Base-by-base conservation (phyloP, 2,329 filamentous ascomycete species). In the Fusarium sp. region DNA sequence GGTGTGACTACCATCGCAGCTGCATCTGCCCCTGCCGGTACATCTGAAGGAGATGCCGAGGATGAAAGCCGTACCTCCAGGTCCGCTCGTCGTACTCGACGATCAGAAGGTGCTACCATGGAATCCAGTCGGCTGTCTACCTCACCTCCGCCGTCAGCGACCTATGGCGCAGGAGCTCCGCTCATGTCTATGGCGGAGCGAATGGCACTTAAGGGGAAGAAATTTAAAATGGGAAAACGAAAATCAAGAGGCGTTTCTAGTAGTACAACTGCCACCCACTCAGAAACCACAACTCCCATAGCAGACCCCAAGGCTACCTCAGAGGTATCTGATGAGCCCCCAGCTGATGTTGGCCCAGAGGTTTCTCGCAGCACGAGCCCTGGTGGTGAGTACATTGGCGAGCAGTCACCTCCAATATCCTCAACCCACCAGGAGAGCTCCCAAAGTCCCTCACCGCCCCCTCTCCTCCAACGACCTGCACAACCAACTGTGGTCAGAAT, bases 131-230 rank as follows among this genome's bases (percentile, higher is more conserved):
- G 60, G 11, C 43, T 59, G 22, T 40, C 65, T n/a, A 24, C 34
- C 24, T 66, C 52, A 30, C 46, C 55, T 15, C 54, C 53, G 16
- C 51, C 53, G 7, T 20, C 62, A 25, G 55, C 58, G 25, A 61
- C 41, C 15, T 44, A 54, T 15, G 44, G 60, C 15, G 58, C 75
- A 18, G 65, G 62, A 38, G 65, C 74, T 73, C 76, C 80, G 13
- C 82, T 85, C 49, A 80, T 89, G 79, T 88, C 87, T 8, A 84
- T 89, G 84, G 82, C 83, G 40, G 87, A 89, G 70, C 82, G 86
- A n/a, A 84, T 88, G 82, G 85, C 83, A 34, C 78, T 87, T 4
- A 82, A 79, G 54, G 87, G 86, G 13, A 88, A 83, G 75, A 84
- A 82, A 55, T 83, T 89, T 68, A 87, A 83, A 76, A 88, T 88